Conservation (phyloP, 2,329 filamentous ascomycete species). For the Colletotrichum costaricense region DNA sequence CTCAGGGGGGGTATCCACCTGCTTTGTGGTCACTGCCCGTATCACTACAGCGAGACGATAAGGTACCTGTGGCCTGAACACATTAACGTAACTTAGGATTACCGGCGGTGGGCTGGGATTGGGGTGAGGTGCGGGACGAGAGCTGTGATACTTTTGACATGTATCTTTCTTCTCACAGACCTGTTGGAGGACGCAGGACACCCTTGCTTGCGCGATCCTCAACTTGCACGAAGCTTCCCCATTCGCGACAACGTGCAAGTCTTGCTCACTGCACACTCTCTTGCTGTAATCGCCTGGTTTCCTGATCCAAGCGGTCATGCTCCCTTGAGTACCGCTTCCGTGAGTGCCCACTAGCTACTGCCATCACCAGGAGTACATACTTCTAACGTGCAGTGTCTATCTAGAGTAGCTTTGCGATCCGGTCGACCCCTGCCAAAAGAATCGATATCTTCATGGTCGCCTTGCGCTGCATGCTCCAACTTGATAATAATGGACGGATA, state of each 20-base stretch:
- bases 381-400: background rate
- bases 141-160: constrained; percentile 27
- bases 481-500: constrained; percentile 77
- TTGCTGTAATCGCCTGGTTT: background rate
- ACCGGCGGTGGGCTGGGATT: constrained; percentile 20
- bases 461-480: constrained; percentile 39
- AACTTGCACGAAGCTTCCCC: constrained; percentile 11
- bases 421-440: constrained; percentile 17
- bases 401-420: constrained; percentile 22
- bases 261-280: background rate
- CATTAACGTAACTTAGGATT: too few species aligned
- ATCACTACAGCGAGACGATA: background rate
- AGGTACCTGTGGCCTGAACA: background rate
- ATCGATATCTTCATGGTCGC: constrained; percentile 7
- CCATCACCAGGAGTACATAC: background rate
- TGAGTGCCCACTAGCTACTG: background rate
- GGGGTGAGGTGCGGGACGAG: constrained; percentile 7
- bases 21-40: constrained; percentile 13
- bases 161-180: background rate
- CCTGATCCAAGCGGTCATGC: constrained; percentile 9
- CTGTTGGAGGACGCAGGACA: background rate
- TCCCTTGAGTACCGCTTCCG: constrained; percentile 14
- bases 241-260: background rate
- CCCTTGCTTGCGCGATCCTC: constrained; percentile 11
- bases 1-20: constrained; percentile 7